phyloP scores from a whole-genome alignment of 2,329 filamentous ascomycete species.

The Pseudocercospora musae region DNA sequence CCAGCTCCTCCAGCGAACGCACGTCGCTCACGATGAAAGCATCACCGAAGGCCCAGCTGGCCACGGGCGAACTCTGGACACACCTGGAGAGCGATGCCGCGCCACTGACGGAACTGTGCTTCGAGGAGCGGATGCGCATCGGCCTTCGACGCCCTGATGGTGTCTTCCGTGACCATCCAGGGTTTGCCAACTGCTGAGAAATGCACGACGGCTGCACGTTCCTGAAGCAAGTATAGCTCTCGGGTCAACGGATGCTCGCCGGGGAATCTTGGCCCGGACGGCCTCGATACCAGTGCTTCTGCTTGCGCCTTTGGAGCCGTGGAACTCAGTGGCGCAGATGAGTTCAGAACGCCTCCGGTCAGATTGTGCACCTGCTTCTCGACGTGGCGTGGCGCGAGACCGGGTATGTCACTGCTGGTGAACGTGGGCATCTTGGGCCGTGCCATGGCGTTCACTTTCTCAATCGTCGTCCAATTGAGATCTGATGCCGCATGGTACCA shows the following conservation, averaged over 20 bases:
- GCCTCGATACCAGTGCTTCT: neutral
- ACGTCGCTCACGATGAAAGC: no score
- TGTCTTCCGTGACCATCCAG: constrained; percentile 20
- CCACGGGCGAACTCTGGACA: constrained; percentile 4
- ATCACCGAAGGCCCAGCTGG: neutral
- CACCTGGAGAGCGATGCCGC: constrained; percentile 18
- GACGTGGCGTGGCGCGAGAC: neutral
- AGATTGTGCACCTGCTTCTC: neutral
- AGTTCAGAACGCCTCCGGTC: neutral
- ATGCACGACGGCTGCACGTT: constrained; percentile 27
- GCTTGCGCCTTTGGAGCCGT: neutral
- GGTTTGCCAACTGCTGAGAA: constrained; percentile 32
- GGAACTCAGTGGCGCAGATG: neutral
- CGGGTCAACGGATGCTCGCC: constrained; percentile 16
- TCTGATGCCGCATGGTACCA: constrained; percentile 24
- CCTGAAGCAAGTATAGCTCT: constrained; percentile 23
- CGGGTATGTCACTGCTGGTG: neutral
- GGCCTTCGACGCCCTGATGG: constrained; percentile 10
- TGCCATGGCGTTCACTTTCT: constrained; percentile 15
- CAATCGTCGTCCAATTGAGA: constrained; percentile 19
- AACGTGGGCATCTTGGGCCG: neutral
- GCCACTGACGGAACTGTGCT: constrained; percentile 28
- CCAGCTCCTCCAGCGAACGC: no score
- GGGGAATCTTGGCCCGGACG: constrained; percentile 20
- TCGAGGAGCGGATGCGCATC: constrained; percentile 29